Conservation (phyloP, 805 yeast species). For the Tetrapisispora fleetii region DNA sequence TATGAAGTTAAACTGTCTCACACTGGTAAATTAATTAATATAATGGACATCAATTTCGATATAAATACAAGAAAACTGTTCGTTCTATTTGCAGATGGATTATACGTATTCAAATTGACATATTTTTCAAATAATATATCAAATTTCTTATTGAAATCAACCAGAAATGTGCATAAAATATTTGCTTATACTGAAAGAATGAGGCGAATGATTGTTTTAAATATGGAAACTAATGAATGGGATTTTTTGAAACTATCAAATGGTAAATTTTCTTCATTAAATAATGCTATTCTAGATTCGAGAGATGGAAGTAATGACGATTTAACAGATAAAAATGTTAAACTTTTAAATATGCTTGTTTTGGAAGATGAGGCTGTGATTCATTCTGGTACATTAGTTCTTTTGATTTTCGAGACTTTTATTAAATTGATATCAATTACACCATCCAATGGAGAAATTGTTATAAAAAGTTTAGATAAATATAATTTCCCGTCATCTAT, state of each 20-base stretch:
- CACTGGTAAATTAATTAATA: constrained; percentile 9
- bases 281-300: constrained; percentile 8
- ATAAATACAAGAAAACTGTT: constrained; percentile 4
- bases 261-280: constrained; percentile 17
- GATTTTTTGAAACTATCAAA: constrained; percentile 21
- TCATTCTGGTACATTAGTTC: constrained; percentile 3
- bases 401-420: constrained; percentile 9
- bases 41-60: constrained; percentile 12
- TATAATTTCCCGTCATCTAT: constrained; percentile 3
- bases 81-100: constrained; percentile 16
- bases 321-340: not conserved
- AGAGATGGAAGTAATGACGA: not conserved
- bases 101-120: constrained; percentile 14
- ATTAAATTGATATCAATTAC: constrained; percentile 12
- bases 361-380: constrained; percentile 6
- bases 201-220: constrained; percentile 21
- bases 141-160: constrained; percentile 17
- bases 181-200: constrained; percentile 14
- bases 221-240: constrained; percentile 16
- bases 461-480: constrained; percentile 3
- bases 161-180: constrained; percentile 17
- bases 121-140: constrained; percentile 16
- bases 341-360: constrained; percentile 2
- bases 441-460: constrained; percentile 11
- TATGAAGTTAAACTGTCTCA: constrained; percentile 15